These are phyloP conservation scores for Phytophthora pini DNA, from an alignment of 352 stramenopile species.

Conservation along the genomic window DNA sequence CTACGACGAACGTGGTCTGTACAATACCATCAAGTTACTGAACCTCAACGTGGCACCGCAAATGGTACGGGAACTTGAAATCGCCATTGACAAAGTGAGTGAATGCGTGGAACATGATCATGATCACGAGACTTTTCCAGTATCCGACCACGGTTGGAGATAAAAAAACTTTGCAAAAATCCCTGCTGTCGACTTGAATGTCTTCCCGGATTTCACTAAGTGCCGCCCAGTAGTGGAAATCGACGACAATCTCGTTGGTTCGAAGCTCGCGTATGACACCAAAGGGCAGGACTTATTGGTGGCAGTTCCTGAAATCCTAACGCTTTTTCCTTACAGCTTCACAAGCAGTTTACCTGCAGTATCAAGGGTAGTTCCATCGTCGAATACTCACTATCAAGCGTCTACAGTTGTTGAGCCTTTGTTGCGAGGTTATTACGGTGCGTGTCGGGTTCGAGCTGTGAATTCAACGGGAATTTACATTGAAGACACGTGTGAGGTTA, in stretches of 20 bases:
- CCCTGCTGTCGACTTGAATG: background rate
- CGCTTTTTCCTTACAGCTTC: slow-evolving; percentile 30
- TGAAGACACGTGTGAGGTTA: slow-evolving; percentile 10
- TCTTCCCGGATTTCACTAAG: slow-evolving; percentile 7
- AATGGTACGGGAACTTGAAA: slow-evolving; percentile 10
- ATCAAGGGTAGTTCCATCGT: background rate
- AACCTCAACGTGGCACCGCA: background rate
- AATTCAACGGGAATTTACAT: slow-evolving; percentile 25
- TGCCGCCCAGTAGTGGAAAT: slow-evolving; percentile 3
- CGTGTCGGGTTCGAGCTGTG: slow-evolving; percentile 20
- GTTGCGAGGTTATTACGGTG: slow-evolving; percentile 27
- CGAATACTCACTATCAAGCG: slow-evolving; percentile 7
- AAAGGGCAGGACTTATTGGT: slow-evolving; percentile 7
- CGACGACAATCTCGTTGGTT: background rate
- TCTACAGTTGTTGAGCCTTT: slow-evolving; percentile 10
- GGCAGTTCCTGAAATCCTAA: slow-evolving; percentile 15
- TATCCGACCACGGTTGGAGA: background rate
- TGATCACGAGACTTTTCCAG: slow-evolving; percentile 1
- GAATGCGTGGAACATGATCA: slow-evolving; percentile 14
- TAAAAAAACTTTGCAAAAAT: background rate
- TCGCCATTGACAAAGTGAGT: background rate
- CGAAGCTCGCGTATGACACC: slow-evolving; percentile 10
- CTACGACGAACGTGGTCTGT: slow-evolving; percentile 7
- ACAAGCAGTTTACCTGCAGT: slow-evolving; percentile 11
- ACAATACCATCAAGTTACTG: background rate